Evolutionary conservation across 306 rosid species (phyloP).

Genomic region (Lathyrus aphaca): DNA sequence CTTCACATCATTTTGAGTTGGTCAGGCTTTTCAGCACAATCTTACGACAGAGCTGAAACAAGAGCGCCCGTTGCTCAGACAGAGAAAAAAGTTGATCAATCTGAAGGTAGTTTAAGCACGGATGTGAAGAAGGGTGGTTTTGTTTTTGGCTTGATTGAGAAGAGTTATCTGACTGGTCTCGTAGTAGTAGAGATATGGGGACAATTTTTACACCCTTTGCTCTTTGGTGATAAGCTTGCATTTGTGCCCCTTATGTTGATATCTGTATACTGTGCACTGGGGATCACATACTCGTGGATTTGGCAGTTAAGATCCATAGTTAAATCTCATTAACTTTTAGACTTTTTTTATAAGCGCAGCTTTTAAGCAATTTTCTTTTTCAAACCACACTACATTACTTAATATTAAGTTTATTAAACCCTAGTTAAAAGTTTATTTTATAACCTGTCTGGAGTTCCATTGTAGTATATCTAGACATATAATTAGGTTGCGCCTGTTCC

Average conservation of each 20-base stretch:
- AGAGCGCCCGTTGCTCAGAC: constrained; percentile 7
- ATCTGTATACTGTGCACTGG: constrained; percentile 73
- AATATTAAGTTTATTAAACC: too few relatives aligned
- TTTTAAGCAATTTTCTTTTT: too few relatives aligned
- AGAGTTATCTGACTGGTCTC: constrained; percentile 66
- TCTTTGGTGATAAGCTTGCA: constrained; percentile 72
- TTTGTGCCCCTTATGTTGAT: constrained; percentile 78
- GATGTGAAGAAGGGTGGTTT: constrained; percentile 42
- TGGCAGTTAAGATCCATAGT: constrained; percentile 74
- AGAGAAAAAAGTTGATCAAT: constrained; percentile 40
- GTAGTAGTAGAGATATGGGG: constrained; percentile 76
- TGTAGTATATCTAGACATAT: too few relatives aligned
- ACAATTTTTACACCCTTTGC: constrained; percentile 74
- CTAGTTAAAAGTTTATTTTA: too few relatives aligned
- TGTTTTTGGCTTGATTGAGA: constrained; percentile 55
- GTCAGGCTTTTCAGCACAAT: constrained; percentile 77
- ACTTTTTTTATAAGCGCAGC: too few relatives aligned
- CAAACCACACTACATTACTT: too few relatives aligned
- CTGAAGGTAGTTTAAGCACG: constrained; percentile 24
- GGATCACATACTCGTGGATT: constrained; percentile 81
- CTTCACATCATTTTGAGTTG: constrained; percentile 68
- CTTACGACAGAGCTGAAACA: constrained; percentile 43
- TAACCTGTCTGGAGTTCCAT: too few relatives aligned
- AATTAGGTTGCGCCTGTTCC: too few relatives aligned
- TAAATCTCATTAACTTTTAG: constrained; percentile 39